Conservation (phyloP, 1,284 basidiomycete species). For the Ganoderma lucidum region DNA sequence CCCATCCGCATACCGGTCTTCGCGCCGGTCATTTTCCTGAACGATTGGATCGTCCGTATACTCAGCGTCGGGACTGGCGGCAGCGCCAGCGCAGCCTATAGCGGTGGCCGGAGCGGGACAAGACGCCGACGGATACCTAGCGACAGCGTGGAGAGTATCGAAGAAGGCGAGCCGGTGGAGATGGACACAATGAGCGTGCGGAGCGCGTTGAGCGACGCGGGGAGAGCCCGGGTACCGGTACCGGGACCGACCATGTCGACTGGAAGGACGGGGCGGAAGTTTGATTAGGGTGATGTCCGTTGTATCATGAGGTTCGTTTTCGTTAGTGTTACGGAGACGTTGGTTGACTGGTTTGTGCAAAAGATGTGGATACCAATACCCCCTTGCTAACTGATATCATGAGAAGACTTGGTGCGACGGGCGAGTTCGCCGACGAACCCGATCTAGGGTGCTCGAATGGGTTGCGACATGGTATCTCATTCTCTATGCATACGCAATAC, state of each 20-base stretch:
- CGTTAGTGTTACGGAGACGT: background rate
- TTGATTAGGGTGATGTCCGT: constrained; percentile 28
- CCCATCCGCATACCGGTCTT: constrained; percentile 84
- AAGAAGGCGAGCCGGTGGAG: constrained; percentile 54
- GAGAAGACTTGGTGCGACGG: background rate
- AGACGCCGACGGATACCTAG: constrained; percentile 40
- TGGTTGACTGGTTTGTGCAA: background rate
- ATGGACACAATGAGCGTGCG: constrained; percentile 34
- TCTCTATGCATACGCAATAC: background rate
- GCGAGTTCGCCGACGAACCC: too few species aligned
- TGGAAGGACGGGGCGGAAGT: constrained; percentile 34
- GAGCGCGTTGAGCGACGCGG: constrained; percentile 17
- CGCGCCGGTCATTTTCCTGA: constrained; percentile 74
- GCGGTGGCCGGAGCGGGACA: constrained; percentile 3
- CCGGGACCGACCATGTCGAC: constrained; percentile 5
- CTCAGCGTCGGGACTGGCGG: constrained; percentile 57
- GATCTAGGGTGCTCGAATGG: too few species aligned
- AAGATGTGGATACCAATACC: background rate
- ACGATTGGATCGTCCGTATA: constrained; percentile 71
- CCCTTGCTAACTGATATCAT: background rate
- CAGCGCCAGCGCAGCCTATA: constrained; percentile 16
- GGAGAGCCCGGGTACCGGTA: constrained; percentile 28
- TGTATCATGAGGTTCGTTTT: background rate
- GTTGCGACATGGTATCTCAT: background rate
- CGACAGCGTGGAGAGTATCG: constrained; percentile 58